A percentile compares a stretch with the other conserved stretches of the same genome.
These are phyloP conservation scores for Corylus heterophylla DNA, from an alignment of 306 rosid genomes.

Conservation along the genomic window DNA sequence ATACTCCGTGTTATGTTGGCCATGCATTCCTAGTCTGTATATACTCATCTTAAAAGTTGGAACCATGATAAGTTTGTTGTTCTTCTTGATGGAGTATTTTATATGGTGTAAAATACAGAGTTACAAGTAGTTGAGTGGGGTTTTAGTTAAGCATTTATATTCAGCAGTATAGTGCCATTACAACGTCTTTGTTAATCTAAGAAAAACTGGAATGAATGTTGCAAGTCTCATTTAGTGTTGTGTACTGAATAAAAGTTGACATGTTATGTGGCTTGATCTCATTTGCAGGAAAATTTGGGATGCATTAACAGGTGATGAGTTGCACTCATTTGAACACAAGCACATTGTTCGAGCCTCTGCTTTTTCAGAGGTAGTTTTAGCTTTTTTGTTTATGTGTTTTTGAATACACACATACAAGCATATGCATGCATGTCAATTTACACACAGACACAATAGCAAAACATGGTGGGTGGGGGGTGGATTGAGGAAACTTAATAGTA, in stretches of 20 bases:
- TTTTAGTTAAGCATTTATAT: not conserved
- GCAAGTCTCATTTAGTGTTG: too few species aligned
- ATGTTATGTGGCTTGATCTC: constrained; percentile 19
- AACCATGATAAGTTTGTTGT: not conserved
- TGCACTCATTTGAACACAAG: constrained; percentile 95
- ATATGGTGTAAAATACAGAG: not conserved
- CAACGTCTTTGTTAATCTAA: not conserved
- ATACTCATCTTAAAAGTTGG: not conserved
- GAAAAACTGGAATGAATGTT: not conserved
- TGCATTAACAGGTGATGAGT: constrained; percentile 88
- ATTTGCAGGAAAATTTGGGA: constrained; percentile 94
- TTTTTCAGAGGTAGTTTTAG: constrained; percentile 75
- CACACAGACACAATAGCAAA: not conserved
- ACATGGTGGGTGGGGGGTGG: not conserved
- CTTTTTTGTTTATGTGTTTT: not conserved
- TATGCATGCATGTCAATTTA: not conserved
- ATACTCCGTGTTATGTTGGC: not conserved
- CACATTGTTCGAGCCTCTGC: constrained; percentile 98
- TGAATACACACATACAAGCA: not conserved
- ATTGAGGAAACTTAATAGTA: not conserved
- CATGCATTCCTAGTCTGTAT: not conserved
- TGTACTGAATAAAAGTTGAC: constrained; percentile 7
- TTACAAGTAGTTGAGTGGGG: not conserved
- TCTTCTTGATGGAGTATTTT: not conserved
- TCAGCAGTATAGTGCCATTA: not conserved